Evolutionary conservation across 2,329 filamentous ascomycete species (phyloP).

Genomic region (Trichoderma oligosporum): DNA sequence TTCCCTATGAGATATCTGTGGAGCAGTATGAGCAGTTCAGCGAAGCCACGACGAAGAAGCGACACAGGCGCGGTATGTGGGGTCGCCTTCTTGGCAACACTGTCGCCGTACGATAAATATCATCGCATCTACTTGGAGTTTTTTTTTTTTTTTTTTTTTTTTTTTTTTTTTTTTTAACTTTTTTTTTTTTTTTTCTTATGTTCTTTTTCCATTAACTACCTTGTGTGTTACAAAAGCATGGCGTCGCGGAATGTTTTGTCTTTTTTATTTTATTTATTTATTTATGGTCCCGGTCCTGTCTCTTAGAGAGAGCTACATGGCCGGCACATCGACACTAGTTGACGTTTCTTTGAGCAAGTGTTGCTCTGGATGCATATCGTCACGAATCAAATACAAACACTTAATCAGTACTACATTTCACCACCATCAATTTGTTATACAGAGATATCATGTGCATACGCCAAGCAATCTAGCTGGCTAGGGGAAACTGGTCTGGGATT

Average conservation of each 20-base stretch:
- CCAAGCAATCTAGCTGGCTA: conserved; percentile 1
- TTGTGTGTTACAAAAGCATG: conserved; percentile 14
- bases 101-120: conserved; percentile 36
- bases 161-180: background rate
- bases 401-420: conserved; percentile 4
- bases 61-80: conserved; percentile 50
- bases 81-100: conserved; percentile 50
- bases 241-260: conserved; percentile 12
- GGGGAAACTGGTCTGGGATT: conserved; percentile 5
- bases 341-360: background rate
- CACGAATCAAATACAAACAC: background rate
- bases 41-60: conserved; percentile 46
- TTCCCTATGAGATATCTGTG: conserved; percentile 54
- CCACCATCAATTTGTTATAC: conserved; percentile 6
- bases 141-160: background rate
- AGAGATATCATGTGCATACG: conserved; percentile 20
- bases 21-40: conserved; percentile 51
- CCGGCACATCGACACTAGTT: conserved; percentile 10
- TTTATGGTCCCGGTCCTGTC: background rate
- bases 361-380: background rate
- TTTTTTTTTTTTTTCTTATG: background rate
- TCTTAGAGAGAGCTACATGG: conserved; percentile 11
- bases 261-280: background rate
- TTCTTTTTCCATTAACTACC: background rate
- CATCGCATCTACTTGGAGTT: background rate